A percentile compares a stretch with the other conserved stretches of the same genome.
Evolutionary conservation across 2,329 filamentous ascomycete species (phyloP).

Genomic region (Fusarium cyanostomum): DNA sequence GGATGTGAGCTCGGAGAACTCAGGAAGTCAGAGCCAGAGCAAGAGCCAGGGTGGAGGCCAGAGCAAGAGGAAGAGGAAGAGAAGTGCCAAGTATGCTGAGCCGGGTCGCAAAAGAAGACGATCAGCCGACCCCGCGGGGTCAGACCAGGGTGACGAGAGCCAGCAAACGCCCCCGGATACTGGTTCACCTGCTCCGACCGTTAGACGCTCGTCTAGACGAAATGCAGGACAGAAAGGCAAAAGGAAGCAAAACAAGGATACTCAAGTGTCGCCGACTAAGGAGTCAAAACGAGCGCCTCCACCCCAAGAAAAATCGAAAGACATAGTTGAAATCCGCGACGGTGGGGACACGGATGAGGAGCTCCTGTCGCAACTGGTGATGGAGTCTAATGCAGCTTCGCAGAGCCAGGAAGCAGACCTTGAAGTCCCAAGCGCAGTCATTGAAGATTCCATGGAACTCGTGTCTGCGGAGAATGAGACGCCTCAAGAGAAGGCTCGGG

Average conservation of each 20-base stretch:
- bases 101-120: slow-evolving; percentile 45
- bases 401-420: slow-evolving; percentile 42
- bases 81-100: slow-evolving; percentile 33
- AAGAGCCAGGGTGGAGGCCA: slow-evolving; percentile 17
- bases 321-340: slow-evolving; percentile 29
- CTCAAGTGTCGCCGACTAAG: slow-evolving; percentile 22
- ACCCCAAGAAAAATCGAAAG: neutral
- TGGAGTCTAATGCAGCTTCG: slow-evolving; percentile 53
- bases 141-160: slow-evolving; percentile 27
- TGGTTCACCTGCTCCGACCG: slow-evolving; percentile 27
- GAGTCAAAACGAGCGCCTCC: slow-evolving; percentile 5
- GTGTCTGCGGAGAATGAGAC: slow-evolving; percentile 10
- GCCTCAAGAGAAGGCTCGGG: neutral
- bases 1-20: slow-evolving; percentile 11
- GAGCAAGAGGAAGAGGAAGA: slow-evolving; percentile 46
- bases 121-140: slow-evolving; percentile 27
- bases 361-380: slow-evolving; percentile 53
- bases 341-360: slow-evolving; percentile 53
- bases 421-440: slow-evolving; percentile 5
- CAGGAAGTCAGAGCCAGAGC: slow-evolving; percentile 17
- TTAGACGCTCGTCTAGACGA: slow-evolving; percentile 40
- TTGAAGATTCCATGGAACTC: slow-evolving; percentile 40
- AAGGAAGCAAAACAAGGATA: slow-evolving; percentile 13
- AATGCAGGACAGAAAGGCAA: slow-evolving; percentile 33
- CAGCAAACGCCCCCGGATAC: slow-evolving; percentile 33